Percentiles rank a stretch among this genome's conserved stretches.
Evolutionary conservation across 1,284 basidiomycete genomes (phyloP).

Genomic region (Athelia sp.): DNA sequence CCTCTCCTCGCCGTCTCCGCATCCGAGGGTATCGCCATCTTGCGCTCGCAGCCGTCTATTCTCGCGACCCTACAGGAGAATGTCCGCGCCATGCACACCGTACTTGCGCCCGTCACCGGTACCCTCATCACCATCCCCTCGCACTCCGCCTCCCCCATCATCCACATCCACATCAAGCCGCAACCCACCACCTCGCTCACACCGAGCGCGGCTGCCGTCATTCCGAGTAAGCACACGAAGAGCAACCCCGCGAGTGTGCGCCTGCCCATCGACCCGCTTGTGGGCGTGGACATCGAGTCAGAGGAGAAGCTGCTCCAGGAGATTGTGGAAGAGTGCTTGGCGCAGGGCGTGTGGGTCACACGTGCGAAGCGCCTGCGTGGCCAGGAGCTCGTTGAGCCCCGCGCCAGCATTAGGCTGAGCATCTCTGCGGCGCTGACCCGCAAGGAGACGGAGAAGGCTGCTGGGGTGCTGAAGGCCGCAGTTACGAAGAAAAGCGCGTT

Average conservation of each 20-base stretch:
- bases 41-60: constrained; percentile 72
- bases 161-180: constrained; percentile 75
- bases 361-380: constrained; percentile 76
- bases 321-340: constrained; percentile 78
- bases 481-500: too few species aligned
- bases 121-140: constrained; percentile 70
- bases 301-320: constrained; percentile 85
- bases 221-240: constrained; percentile 16
- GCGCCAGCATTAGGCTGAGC: constrained; percentile 86
- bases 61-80: constrained; percentile 80
- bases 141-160: constrained; percentile 80
- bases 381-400: constrained; percentile 78
- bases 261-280: constrained; percentile 36
- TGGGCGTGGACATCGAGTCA: constrained; percentile 47
- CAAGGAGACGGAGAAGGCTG: constrained; percentile 92
- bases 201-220: constrained; percentile 19
- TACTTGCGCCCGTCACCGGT: constrained; percentile 78
- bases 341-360: constrained; percentile 79
- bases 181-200: constrained; percentile 25
- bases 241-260: constrained; percentile 34
- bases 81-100: constrained; percentile 64
- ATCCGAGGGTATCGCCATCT: constrained; percentile 78
- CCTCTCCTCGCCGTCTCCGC: constrained; percentile 85
- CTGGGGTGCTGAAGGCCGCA: constrained; percentile 68
- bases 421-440: constrained; percentile 73